Conservation (phyloP, 495 filamentous ascomycete genomes). For the Daldinia bambusicola region DNA sequence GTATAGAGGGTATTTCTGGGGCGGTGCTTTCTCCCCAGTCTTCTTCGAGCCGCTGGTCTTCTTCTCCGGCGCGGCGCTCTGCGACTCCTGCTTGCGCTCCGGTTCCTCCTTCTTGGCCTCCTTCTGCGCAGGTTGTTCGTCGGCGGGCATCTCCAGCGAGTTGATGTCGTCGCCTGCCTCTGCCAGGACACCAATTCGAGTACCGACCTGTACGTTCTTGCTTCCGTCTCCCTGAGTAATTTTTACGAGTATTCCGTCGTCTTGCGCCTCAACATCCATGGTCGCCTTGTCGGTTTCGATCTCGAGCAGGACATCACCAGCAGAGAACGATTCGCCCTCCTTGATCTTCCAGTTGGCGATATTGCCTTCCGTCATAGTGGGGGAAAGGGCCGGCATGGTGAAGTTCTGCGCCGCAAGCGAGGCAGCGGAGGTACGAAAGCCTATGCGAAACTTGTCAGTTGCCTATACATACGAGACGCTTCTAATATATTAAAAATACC, state of each 20-base stretch:
- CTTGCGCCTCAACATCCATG: conserved; percentile 91
- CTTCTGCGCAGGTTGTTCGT: conserved; percentile 57
- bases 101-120: conserved; percentile 51
- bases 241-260: conserved; percentile 82
- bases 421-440: conserved; percentile 68
- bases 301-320: conserved; percentile 83
- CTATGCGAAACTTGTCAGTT: conserved; percentile 51
- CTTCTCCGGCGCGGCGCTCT: conserved; percentile 31
- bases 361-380: conserved; percentile 88
- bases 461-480: conserved; percentile 19
- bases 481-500: conserved; percentile 51
- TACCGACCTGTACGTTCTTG: conserved; percentile 76
- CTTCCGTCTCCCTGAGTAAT: conserved; percentile 75
- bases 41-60: conserved; percentile 34
- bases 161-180: conserved; percentile 78
- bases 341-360: conserved; percentile 81
- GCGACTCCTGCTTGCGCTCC: conserved; percentile 43
- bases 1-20: conserved; percentile 79
- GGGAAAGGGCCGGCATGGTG: conserved; percentile 86
- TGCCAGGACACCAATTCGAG: conserved; percentile 78
- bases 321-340: conserved; percentile 78
- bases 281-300: conserved; percentile 91
- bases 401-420: conserved; percentile 76
- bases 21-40: conserved; percentile 40
- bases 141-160: conserved; percentile 72